Percentiles rank a stretch among this genome's conserved stretches.
Conservation (phyloP, 352 stramenopile species). For the Halophytophthora batemanensis region DNA sequence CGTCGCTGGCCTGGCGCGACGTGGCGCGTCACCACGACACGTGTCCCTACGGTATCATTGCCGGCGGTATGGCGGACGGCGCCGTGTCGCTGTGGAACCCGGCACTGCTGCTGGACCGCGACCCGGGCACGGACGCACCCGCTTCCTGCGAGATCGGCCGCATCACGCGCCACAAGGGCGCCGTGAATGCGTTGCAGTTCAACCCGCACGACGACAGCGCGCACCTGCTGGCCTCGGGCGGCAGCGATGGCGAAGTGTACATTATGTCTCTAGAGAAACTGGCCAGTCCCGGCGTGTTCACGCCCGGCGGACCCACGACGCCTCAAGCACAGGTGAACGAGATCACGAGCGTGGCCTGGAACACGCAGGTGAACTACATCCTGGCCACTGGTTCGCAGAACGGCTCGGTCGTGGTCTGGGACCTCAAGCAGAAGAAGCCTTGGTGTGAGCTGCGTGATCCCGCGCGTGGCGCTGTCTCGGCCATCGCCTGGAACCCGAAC, state of each 20-base stretch:
- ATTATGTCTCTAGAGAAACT: slow-evolving; percentile 94
- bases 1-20: slow-evolving; percentile 91
- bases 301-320: slow-evolving; percentile 64
- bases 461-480: slow-evolving; percentile 84
- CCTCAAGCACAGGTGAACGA: slow-evolving; percentile 75
- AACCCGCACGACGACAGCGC: slow-evolving; percentile 92
- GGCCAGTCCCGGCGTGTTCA: slow-evolving; percentile 87
- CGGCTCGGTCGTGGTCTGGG: slow-evolving; percentile 96
- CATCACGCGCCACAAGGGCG: slow-evolving; percentile 83
- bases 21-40: slow-evolving; percentile 72
- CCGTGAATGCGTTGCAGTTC: slow-evolving; percentile 94
- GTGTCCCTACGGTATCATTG: slow-evolving; percentile 90
- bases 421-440: slow-evolving; percentile 97
- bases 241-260: slow-evolving; percentile 93
- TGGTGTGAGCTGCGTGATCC: slow-evolving; percentile 97
- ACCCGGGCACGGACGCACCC: slow-evolving; percentile 28
- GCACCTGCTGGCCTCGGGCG: slow-evolving; percentile 92
- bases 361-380: slow-evolving; percentile 98
- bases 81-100: slow-evolving; percentile 97
- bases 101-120: slow-evolving; percentile 75
- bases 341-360: slow-evolving; percentile 95
- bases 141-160: slow-evolving; percentile 70
- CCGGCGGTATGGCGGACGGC: slow-evolving; percentile 96
- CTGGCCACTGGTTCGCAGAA: slow-evolving; percentile 93
- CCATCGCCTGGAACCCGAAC: slow-evolving; percentile 97